These are phyloP conservation scores for Fraxinus velutina DNA, from an alignment of 305 asterid genomes.

Conservation along the genomic window DNA sequence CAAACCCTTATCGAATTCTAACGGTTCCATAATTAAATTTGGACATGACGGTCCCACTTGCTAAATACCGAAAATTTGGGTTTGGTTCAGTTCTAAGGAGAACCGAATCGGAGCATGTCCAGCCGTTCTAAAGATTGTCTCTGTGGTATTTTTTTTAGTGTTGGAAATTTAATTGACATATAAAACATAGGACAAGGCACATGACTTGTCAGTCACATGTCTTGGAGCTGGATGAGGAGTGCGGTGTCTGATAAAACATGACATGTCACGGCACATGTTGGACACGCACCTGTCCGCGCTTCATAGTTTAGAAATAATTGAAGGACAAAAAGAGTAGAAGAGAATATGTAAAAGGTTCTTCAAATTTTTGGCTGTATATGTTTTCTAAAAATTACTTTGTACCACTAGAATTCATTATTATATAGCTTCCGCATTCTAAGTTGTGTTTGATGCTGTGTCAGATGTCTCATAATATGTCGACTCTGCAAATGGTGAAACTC, in stretches of 20 bases:
- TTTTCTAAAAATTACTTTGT: neutral
- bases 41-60: neutral
- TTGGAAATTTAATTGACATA: neutral
- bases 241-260: neutral
- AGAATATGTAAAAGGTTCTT: neutral
- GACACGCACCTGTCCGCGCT: neutral
- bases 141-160: neutral
- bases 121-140: neutral
- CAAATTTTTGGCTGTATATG: neutral
- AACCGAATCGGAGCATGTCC: neutral
- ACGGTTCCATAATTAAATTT: neutral
- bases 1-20: neutral
- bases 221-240: neutral
- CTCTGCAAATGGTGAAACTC: neutral
- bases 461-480: neutral
- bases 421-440: neutral
- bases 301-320: neutral
- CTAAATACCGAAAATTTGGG: neutral
- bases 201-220: neutral
- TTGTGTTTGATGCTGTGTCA: neutral
- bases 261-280: neutral
- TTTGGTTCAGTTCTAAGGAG: neutral
- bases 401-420: neutral
- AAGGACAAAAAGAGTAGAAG: neutral
- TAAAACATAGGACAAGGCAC: neutral